Conservation (phyloP, 805 yeast genomes). For the Ogataea naganishii region DNA sequence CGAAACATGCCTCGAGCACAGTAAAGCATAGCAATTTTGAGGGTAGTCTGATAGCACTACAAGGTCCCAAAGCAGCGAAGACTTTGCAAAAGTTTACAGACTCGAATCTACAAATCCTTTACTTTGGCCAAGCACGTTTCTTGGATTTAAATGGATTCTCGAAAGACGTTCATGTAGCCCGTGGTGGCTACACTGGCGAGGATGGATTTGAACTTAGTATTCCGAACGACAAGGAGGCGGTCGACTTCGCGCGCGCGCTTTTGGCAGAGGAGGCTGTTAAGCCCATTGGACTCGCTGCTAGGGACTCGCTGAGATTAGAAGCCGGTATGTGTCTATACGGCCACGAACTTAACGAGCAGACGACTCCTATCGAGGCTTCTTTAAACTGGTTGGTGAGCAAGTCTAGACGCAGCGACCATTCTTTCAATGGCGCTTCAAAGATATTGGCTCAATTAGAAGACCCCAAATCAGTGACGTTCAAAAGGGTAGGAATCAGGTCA, state of each 20-base stretch:
- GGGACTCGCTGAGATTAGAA: slow-evolving; percentile 90
- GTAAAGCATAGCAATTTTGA: slow-evolving; percentile 39
- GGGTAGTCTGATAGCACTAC: slow-evolving; percentile 79
- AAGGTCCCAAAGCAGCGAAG: slow-evolving; percentile 81
- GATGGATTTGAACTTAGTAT: slow-evolving; percentile 94
- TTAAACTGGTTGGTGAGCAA: slow-evolving; percentile 87
- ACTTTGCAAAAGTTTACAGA: slow-evolving; percentile 57
- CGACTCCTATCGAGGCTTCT: slow-evolving; percentile 84
- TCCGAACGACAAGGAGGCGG: slow-evolving; percentile 44
- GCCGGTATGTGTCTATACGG: slow-evolving; percentile 99
- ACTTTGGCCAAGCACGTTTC: slow-evolving; percentile 64
- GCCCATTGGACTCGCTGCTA: slow-evolving; percentile 96
- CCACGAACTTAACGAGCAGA: slow-evolving; percentile 71
- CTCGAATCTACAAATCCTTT: slow-evolving; percentile 48
- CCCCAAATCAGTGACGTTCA: slow-evolving; percentile 49
- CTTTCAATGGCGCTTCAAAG: slow-evolving; percentile 69
- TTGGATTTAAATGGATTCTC: slow-evolving; percentile 33
- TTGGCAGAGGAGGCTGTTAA: slow-evolving; percentile 48
- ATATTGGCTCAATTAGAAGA: slow-evolving; percentile 59
- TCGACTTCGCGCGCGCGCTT: slow-evolving; percentile 52
- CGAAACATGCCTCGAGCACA: slow-evolving; percentile 13
- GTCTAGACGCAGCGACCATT: slow-evolving; percentile 47
- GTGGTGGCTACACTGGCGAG: slow-evolving; percentile 98
- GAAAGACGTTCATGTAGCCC: slow-evolving; percentile 61
- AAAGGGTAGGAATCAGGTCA: slow-evolving; percentile 69